Conservation (phyloP, 495 filamentous ascomycete species). For the Beverwykella pulmonaria region DNA sequence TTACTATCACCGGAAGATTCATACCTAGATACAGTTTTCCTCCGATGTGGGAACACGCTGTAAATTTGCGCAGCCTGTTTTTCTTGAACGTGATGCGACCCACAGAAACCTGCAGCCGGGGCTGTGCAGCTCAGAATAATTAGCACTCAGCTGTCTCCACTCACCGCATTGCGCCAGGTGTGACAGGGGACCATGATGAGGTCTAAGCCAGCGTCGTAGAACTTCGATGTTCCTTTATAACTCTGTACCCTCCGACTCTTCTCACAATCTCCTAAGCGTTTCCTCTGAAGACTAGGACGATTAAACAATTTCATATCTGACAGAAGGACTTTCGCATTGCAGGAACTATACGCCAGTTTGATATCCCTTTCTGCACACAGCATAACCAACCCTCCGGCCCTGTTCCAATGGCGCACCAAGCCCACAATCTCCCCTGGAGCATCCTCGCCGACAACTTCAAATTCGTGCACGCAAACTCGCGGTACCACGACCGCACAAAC, state of each 20-base stretch:
- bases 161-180: background rate
- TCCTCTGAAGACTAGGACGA: too few species aligned
- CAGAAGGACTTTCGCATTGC: background rate
- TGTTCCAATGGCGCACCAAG: slow-evolving; percentile 19
- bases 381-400: too few species aligned
- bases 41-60: too few species aligned
- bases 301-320: too few species aligned
- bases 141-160: background rate
- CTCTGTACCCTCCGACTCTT: too few species aligned
- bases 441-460: slow-evolving; percentile 15
- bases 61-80: too few species aligned
- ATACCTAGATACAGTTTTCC: too few species aligned
- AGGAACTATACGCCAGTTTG: background rate
- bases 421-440: slow-evolving; percentile 14
- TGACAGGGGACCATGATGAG: background rate
- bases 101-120: too few species aligned
- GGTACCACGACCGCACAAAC: slow-evolving; percentile 12
- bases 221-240: background rate
- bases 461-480: slow-evolving; percentile 14
- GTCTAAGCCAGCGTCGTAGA: background rate
- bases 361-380: background rate
- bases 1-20: too few species aligned
- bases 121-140: background rate
- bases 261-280: too few species aligned
- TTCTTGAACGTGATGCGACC: too few species aligned